Conservation (phyloP, 169 alveolate genomes). For the Fabrea salina region DNA sequence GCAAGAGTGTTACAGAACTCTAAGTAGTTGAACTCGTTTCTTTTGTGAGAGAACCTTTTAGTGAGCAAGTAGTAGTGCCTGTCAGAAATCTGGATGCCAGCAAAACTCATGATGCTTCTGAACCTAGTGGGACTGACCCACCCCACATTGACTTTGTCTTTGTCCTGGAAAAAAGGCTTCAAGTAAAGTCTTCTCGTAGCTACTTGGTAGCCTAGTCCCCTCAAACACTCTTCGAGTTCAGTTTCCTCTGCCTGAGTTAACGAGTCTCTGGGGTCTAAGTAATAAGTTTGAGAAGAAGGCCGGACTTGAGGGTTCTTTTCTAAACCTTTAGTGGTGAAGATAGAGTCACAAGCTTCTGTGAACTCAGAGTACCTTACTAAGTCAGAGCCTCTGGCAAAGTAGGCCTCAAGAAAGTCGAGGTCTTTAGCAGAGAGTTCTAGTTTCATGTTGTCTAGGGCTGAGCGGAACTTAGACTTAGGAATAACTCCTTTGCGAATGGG, state of each 20-base stretch:
- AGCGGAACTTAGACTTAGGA: constrained; percentile 66
- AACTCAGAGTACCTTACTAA: neutral
- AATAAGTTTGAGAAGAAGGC: neutral
- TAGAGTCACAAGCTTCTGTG: neutral
- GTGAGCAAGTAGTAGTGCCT: neutral
- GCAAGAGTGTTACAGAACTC: neutral
- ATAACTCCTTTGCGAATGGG: constrained; percentile 73
- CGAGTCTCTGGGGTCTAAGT: constrained; percentile 3
- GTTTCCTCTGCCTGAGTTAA: neutral
- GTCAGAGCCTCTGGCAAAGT: neutral
- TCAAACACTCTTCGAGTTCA: neutral
- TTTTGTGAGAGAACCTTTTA: constrained; percentile 7
- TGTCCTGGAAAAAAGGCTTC: constrained; percentile 15
- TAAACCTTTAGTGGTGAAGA: neutral
- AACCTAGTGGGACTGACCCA: neutral
- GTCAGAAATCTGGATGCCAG: neutral
- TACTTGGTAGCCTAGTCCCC: neutral
- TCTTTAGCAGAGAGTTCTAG: neutral
- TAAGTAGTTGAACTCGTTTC: constrained; percentile 11
- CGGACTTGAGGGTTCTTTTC: neutral
- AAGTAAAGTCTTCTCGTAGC: neutral
- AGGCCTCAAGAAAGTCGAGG: neutral
- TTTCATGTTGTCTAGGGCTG: constrained; percentile 61
- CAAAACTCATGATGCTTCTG: constrained; percentile 12
- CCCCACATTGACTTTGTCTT: constrained; percentile 2